phyloP scores from a whole-genome alignment of 2,329 filamentous ascomycete genomes.

The Dactylonectria estremocensis region DNA sequence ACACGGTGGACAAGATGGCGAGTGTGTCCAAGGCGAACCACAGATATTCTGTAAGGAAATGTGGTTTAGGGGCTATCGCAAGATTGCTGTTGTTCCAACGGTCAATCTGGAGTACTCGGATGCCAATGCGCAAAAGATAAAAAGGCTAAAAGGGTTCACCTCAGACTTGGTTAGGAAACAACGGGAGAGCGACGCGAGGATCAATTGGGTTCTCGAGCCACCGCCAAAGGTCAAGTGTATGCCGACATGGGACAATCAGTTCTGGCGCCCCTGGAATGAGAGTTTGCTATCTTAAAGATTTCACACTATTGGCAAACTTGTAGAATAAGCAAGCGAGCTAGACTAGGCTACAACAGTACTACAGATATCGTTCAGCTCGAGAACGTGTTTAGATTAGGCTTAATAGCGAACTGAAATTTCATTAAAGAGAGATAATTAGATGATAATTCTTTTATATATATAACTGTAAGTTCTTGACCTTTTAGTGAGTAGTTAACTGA shows the following conservation, averaged over 20 bases:
- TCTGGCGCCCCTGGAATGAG: conserved; percentile 58
- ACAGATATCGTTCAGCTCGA: no score
- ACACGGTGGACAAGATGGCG: conserved; percentile 46
- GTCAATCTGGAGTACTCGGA: conserved; percentile 71
- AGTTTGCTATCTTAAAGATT: no score
- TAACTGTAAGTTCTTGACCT: no score
- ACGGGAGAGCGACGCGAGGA: conserved; percentile 48
- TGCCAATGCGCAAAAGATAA: conserved; percentile 61
- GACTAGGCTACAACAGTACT: no score
- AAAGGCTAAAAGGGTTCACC: conserved; percentile 66
- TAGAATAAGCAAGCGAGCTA: no score
- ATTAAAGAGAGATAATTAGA: no score
- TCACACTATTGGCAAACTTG: no score
- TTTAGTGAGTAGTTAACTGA: no score
- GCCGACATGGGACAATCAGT: conserved; percentile 58
- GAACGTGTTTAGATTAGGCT: no score
- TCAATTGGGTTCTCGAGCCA: conserved; percentile 62
- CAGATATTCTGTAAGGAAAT: conserved; percentile 71
- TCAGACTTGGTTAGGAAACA: conserved; percentile 52
- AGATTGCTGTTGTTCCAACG: conserved; percentile 69
- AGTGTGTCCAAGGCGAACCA: conserved; percentile 70
- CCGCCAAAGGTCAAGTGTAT: conserved; percentile 66
- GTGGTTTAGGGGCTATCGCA: conserved; percentile 65
- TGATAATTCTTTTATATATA: no score
- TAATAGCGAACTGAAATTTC: no score